phyloP scores from a whole-genome alignment of 768 basidiomycete species.

The Tulasnella sp. region DNA sequence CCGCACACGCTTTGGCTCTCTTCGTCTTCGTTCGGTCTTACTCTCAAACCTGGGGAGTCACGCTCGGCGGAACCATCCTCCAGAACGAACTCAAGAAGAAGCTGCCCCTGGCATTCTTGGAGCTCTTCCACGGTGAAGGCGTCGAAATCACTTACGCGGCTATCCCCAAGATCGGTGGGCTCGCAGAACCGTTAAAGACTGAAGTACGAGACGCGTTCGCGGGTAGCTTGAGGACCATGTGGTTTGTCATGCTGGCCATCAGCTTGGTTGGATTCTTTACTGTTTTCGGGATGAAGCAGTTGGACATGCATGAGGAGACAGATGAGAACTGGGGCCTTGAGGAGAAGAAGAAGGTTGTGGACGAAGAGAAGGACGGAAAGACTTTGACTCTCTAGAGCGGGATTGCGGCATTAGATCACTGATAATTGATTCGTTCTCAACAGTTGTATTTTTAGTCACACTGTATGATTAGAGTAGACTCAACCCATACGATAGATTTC shows the following conservation, averaged over 20 bases:
- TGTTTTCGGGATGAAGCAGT: constrained; percentile 32
- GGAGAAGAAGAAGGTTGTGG: constrained; percentile 23
- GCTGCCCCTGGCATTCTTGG: constrained; percentile 37
- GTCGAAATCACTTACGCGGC: constrained; percentile 40
- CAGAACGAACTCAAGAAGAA: constrained; percentile 41
- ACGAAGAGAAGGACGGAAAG: neutral
- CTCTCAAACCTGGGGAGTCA: constrained; percentile 27
- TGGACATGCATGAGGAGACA: constrained; percentile 30
- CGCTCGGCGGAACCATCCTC: constrained; percentile 44
- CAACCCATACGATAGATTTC: too few species aligned
- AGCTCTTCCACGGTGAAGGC: constrained; percentile 32
- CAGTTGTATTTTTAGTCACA: too few species aligned
- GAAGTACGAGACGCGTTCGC: constrained; percentile 41
- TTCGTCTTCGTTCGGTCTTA: constrained; percentile 30
- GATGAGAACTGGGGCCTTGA: constrained; percentile 32
- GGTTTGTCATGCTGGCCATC: constrained; percentile 40
- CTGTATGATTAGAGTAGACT: too few species aligned
- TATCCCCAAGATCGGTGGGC: constrained; percentile 37
- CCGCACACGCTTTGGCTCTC: constrained; percentile 23
- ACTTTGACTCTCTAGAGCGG: neutral
- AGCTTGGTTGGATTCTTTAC: constrained; percentile 33
- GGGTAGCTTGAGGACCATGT: constrained; percentile 35
- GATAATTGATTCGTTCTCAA: too few species aligned
- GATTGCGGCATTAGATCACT: neutral
- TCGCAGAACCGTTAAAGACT: constrained; percentile 31